These are phyloP conservation scores for Aspergillus fructus DNA, from an alignment of 2,329 filamentous ascomycete genomes.

Conservation along the genomic window DNA sequence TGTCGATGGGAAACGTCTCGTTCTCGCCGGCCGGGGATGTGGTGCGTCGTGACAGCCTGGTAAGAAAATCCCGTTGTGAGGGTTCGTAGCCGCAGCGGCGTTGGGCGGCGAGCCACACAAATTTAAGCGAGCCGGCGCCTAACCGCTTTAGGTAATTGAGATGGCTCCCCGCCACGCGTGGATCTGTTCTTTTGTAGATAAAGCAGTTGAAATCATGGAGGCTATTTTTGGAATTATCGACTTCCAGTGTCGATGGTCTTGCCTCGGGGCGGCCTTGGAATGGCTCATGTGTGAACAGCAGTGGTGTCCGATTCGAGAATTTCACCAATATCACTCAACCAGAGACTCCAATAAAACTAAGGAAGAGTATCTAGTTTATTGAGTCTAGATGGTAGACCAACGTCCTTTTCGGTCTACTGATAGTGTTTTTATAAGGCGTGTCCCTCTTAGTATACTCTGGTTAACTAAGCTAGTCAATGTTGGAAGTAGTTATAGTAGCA, in stretches of 20 bases:
- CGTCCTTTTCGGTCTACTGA: too few species aligned
- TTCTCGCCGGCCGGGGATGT: constrained; percentile 24
- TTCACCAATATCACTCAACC: too few species aligned
- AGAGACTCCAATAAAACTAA: too few species aligned
- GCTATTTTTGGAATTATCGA: too few species aligned
- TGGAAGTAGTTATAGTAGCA: background rate
- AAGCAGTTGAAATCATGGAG: too few species aligned
- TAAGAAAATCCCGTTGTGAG: constrained; percentile 28
- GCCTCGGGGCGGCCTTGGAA: too few species aligned
- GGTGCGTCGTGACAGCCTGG: constrained; percentile 14
- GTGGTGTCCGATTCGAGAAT: too few species aligned
- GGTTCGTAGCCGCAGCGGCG: constrained; percentile 26
- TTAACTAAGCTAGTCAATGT: background rate
- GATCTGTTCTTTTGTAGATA: background rate
- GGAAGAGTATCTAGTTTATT: too few species aligned
- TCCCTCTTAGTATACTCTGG: background rate
- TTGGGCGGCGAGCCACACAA: constrained; percentile 39
- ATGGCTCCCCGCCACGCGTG: background rate
- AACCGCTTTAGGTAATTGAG: constrained; percentile 32
- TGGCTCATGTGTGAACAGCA: too few species aligned
- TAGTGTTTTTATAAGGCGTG: too few species aligned
- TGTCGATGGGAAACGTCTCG: constrained; percentile 19
- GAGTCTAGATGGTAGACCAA: too few species aligned
- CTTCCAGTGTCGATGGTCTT: too few species aligned
- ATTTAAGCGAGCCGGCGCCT: constrained; percentile 46